These are phyloP conservation scores for Penicillium sp. DNA, from an alignment of 2,329 filamentous ascomycete genomes.

Conservation along the genomic window DNA sequence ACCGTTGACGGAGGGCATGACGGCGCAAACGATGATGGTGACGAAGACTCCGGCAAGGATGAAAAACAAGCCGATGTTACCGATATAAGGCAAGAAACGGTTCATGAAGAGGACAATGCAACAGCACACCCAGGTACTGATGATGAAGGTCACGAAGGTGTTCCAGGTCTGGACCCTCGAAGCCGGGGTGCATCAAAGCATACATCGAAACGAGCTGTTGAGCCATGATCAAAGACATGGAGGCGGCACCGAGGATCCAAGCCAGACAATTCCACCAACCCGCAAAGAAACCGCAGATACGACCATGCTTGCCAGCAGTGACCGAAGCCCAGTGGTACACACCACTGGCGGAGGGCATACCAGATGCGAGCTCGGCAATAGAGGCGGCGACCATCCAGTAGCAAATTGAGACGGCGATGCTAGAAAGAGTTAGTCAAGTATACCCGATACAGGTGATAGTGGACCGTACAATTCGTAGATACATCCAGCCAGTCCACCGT, in stretches of 20 bases:
- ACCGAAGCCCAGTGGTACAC: constrained; percentile 64
- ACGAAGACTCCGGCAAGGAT: constrained; percentile 55
- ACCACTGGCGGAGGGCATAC: constrained; percentile 62
- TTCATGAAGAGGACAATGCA: constrained; percentile 59
- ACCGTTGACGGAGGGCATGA: constrained; percentile 53
- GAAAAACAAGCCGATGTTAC: constrained; percentile 59
- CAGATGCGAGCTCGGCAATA: constrained; percentile 61
- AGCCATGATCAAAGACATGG: constrained; percentile 59
- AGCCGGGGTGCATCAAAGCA: constrained; percentile 57
- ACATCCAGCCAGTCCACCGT: constrained; percentile 63
- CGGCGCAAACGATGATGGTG: constrained; percentile 54
- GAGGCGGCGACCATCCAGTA: constrained; percentile 62
- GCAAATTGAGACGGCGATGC: constrained; percentile 49
- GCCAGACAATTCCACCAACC: constrained; percentile 48
- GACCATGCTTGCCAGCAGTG: constrained; percentile 58
- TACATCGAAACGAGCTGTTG: constrained; percentile 65
- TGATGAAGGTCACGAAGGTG: constrained; percentile 59
- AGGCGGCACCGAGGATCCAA: constrained; percentile 64
- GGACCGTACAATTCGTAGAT: constrained; percentile 59
- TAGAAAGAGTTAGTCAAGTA: constrained; percentile 21
- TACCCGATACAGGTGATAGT: neutral
- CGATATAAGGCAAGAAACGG: constrained; percentile 51
- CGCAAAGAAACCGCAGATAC: constrained; percentile 50
- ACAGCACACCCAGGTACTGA: constrained; percentile 57
- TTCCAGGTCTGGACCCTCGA: constrained; percentile 57